phyloP scores from a whole-genome alignment of 192 early-diverging fungal genomes.

The Mortierella hygrophila region DNA sequence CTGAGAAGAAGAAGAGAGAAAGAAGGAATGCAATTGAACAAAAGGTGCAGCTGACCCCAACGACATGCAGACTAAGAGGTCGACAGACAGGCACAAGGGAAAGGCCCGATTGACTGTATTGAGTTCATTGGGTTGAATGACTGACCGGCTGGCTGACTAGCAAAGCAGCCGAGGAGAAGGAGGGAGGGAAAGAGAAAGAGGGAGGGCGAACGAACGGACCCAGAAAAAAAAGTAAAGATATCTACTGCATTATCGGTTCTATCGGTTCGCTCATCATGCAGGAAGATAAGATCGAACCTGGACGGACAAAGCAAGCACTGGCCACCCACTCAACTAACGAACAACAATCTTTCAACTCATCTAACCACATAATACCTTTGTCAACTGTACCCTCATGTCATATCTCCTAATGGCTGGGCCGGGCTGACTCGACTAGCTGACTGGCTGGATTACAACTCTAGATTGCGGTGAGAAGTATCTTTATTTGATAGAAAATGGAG shows the following conservation, averaged over 20 bases:
- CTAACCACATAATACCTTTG: neutral
- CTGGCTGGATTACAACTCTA: neutral
- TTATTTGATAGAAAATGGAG: neutral
- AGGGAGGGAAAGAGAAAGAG: neutral
- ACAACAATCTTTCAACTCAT: neutral
- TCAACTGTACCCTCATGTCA: neutral
- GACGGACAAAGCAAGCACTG: neutral
- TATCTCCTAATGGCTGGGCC: neutral
- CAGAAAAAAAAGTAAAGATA: neutral
- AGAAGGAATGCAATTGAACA: neutral
- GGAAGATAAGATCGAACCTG: conserved; percentile 4
- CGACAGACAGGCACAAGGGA: neutral
- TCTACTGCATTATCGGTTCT: neutral
- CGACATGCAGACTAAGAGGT: no score
- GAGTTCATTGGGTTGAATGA: no score
- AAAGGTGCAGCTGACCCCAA: neutral
- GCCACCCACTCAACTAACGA: neutral
- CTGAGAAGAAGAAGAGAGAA: neutral
- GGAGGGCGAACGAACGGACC: neutral
- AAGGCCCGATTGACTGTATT: neutral
- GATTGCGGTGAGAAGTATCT: neutral
- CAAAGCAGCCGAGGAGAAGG: neutral
- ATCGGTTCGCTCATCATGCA: conserved; percentile 2
- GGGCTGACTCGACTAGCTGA: neutral
- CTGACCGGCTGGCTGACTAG: no score